phyloP scores from a whole-genome alignment of 441 rosid genomes.

The Erodium moschatum region DNA sequence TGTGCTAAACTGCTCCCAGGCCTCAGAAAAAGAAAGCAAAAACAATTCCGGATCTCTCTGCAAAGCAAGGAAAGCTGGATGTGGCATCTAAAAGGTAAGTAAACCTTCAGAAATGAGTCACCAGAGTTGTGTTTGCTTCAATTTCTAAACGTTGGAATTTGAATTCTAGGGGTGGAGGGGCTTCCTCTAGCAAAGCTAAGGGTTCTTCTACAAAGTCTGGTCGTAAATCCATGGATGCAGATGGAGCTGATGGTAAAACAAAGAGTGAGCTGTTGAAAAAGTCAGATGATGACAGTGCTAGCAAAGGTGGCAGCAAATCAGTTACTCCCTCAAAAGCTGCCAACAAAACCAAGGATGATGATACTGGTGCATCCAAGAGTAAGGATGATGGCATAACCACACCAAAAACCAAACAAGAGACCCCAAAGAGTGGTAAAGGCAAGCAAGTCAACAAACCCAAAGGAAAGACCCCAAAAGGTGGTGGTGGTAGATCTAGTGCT shows the following conservation, averaged over 20 bases:
- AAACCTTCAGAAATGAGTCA: not conserved
- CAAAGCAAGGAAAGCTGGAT: conserved; percentile 33
- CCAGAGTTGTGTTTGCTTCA: not conserved
- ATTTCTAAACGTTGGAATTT: not conserved
- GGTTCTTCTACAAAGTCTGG: conserved; percentile 37
- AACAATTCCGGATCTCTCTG: conserved; percentile 27
- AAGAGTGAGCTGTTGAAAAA: conserved; percentile 7
- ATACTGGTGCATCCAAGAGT: not conserved
- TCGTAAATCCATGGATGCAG: conserved; percentile 35
- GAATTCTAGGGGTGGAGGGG: conserved; percentile 54
- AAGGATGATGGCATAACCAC: conserved; percentile 33
- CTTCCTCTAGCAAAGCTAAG: conserved; percentile 61
- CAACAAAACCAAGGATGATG: conserved; percentile 29
- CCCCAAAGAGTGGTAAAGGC: conserved; percentile 36
- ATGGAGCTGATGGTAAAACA: conserved; percentile 38
- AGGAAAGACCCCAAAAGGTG: conserved; percentile 33
- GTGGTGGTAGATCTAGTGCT: conserved; percentile 29
- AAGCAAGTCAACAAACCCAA: conserved; percentile 39
- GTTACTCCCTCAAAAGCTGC: conserved; percentile 23
- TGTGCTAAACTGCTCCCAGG: conserved; percentile 30
- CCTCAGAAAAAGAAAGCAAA: conserved; percentile 56
- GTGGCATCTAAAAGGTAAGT: conserved; percentile 44
- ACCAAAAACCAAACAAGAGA: conserved; percentile 39
- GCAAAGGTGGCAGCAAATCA: conserved; percentile 38
- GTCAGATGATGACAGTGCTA: conserved; percentile 27